Evolutionary conservation across 1,139 yeast genomes (phyloP), one percentile per base, ranked within the genome.

Genomic region (Pichia kudriavzevii): DNA sequence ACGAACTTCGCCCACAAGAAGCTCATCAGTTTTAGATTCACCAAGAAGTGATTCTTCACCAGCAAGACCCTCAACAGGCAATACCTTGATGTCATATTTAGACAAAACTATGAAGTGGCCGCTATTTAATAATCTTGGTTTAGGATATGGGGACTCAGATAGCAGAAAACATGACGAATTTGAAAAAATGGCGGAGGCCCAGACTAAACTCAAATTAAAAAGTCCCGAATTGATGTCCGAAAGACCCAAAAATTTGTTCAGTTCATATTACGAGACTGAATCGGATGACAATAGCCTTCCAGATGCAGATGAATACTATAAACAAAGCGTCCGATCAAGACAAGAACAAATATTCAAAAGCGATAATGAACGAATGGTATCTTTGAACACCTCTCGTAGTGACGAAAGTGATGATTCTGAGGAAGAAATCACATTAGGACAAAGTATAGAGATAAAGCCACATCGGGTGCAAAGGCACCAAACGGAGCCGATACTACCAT

Each of bases 221-320:
- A 39, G 42, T 19, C 49, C 46, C 5, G 30, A 32, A n/a, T 28
- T 45, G 3, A 32, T 46, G 2, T 35, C 39, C 17, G 42, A 39
- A n/a, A 39, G 46, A 11, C 43, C 52, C 4, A 43, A 41, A 19
- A 44, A 40, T 19, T 35, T 54, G 9, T 53, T 52, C 37, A 47
- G 44, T 2, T 49, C 49, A 30, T 52, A 46, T 19, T 42, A 41
- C 17, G 43, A 37, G 24, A 38, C 40, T 13, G 44, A 43, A 11
- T 34, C 35, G 4, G 33, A 30, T 3, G 26, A 29, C 15, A 30
- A 28, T 13, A 14, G 12, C 13, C n/a, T n/a, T n/a, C 9, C 20
- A 2, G 22, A 20, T 15, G 15, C 9, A 3, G 27, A 28, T 21
- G 32, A 37, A 15, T 23, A 34, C 26, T 27, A 34, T 35, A 33